Evolutionary conservation across 2,329 filamentous ascomycete genomes (phyloP).

Genomic region (Rutstroemia sp.): DNA sequence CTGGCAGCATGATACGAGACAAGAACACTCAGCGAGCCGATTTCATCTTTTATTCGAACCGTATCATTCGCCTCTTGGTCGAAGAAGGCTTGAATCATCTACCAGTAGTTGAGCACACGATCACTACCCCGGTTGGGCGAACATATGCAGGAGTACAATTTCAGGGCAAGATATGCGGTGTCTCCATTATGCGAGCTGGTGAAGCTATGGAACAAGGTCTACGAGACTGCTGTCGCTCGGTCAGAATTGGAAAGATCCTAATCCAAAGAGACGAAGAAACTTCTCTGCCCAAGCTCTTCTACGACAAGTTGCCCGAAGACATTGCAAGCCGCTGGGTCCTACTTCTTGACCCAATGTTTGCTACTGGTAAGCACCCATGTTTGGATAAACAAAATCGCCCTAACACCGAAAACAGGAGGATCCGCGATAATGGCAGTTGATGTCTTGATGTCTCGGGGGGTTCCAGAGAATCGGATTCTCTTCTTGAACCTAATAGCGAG

Average conservation of each 20-base stretch:
- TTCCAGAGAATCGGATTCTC: constrained; percentile 89
- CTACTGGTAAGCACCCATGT: constrained; percentile 59
- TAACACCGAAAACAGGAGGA: constrained; percentile 54
- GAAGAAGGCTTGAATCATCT: constrained; percentile 97
- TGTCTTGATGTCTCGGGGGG: constrained; percentile 79
- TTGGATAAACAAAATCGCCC: background rate
- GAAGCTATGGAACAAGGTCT: constrained; percentile 98
- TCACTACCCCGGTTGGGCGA: constrained; percentile 85
- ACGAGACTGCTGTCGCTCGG: constrained; percentile 93
- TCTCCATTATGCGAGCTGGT: constrained; percentile 96
- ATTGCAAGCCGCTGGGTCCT: constrained; percentile 91
- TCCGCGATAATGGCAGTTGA: constrained; percentile 97
- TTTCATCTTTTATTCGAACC: constrained; percentile 98
- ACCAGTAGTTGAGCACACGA: constrained; percentile 78
- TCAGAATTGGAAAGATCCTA: constrained; percentile 95
- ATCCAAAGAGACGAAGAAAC: constrained; percentile 98
- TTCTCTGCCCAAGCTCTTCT: constrained; percentile 84
- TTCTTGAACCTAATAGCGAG: constrained; percentile 98
- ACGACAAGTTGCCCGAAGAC: constrained; percentile 93
- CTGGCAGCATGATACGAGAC: constrained; percentile 82
- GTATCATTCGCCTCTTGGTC: constrained; percentile 91
- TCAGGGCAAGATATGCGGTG: constrained; percentile 95
- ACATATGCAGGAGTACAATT: constrained; percentile 89
- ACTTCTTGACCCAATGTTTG: constrained; percentile 97
- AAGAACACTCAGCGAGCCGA: constrained; percentile 84